Evolutionary conservation across 176 grass and related monocot genomes (phyloP), one percentile per base, ranked within the genome.

Genomic region (Dactylis glomerata): DNA sequence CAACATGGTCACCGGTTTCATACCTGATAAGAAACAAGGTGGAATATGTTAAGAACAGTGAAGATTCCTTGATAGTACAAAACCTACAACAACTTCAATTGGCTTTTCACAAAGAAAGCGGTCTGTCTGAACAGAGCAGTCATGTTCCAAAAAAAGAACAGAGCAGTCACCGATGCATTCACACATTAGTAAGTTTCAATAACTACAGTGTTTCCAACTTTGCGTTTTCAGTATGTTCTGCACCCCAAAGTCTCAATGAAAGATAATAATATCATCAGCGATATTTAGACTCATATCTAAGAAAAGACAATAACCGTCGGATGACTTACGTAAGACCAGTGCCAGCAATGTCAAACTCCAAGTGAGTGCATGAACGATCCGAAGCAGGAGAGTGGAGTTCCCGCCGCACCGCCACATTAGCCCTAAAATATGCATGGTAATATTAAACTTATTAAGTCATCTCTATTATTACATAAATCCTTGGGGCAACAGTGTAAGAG

Each of bases 1-100:
- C 95, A 65, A 97, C 92, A 88, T 95, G 95, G 73, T 97, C 95
- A 24, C 95, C 95, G 3, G 95, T 86, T 84, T 97, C 95, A 80
- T 97, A 97, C 81, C 95, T 97, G 66, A 62, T 37, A 83, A 79
- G 51, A 63, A 86, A 15, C n/a, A 84, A 69, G 13, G 30, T 70
- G 32, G 40, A 81, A 55, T 75, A 77, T 83, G 42, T 79, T 37
- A 84, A 64, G 44, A 89, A 28, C 17, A 76, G n/a, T 31, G 31
- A 69, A 10, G 4, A 73, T 61, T 59, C 15, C 52, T 54, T 17
- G 2, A 27, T 4, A 79, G 5, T 62, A 24, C 54, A 41, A 14
- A 61, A 61, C 42, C 37, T 41, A 44, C 10, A 8, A 20, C 41
- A 37, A 36, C 17, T 62, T 45, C 17, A 41, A 30, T 79, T 59